These are phyloP conservation scores for Aurifilum marmelostoma DNA, from an alignment of 2,329 filamentous ascomycete species.

Conservation along the genomic window DNA sequence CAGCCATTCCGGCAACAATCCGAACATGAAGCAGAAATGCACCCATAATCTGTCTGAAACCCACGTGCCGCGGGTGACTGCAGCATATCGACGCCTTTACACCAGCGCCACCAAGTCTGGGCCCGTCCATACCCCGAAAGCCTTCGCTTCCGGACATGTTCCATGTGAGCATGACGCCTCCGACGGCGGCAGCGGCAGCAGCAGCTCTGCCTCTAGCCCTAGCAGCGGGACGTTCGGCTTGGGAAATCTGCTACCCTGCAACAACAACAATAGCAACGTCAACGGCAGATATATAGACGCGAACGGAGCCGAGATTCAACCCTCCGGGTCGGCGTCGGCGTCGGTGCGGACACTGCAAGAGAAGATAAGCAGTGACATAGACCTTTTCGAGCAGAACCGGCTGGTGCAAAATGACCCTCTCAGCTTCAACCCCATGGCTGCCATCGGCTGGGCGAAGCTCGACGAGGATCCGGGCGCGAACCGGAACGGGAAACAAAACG, in stretches of 20 bases:
- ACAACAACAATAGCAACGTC: not conserved
- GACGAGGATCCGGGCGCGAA: not conserved
- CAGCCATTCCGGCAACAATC: conserved; percentile 19
- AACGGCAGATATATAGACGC: conserved; percentile 4
- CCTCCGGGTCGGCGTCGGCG: not conserved
- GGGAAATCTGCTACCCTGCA: conserved; percentile 20
- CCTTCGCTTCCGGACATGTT: conserved; percentile 17
- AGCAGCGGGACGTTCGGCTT: conserved; percentile 24
- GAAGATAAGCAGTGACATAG: not conserved
- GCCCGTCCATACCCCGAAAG: conserved; percentile 16
- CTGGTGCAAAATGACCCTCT: conserved; percentile 26
- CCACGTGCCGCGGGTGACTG: conserved; percentile 21
- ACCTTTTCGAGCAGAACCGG: conserved; percentile 20
- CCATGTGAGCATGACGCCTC: conserved; percentile 25
- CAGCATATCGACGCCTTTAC: not conserved
- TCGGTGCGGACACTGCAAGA: not conserved
- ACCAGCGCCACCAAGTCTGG: conserved; percentile 11
- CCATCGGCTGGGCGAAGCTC: conserved; percentile 26
- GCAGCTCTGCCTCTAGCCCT: conserved; percentile 5
- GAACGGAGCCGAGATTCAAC: not conserved
- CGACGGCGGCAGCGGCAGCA: conserved; percentile 5
- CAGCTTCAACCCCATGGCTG: conserved; percentile 29
- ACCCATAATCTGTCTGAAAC: conserved; percentile 14
- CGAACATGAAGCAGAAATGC: conserved; percentile 19
- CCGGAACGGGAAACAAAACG: not conserved